A percentile compares a stretch with the other conserved stretches of the same genome.
These are phyloP conservation scores for Agaricales sp. DNA, from an alignment of 1,284 basidiomycete genomes.

Conservation along the genomic window DNA sequence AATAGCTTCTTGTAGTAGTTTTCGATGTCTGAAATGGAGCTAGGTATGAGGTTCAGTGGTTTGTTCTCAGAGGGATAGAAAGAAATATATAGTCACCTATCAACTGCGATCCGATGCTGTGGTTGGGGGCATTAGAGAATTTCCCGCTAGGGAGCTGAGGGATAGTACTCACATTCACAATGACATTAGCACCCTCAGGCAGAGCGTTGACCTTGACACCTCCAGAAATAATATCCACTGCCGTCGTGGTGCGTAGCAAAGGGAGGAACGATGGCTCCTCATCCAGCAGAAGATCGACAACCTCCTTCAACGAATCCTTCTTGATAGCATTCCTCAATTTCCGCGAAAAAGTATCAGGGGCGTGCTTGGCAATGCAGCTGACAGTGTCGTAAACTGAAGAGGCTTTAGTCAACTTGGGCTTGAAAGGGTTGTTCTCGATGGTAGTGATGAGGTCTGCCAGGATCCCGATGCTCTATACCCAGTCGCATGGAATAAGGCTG, in stretches of 20 bases:
- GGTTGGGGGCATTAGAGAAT: too few relatives aligned
- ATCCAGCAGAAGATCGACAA: slow-evolving; percentile 19
- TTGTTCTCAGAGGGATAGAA: neutral
- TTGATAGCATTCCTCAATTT: slow-evolving; percentile 18
- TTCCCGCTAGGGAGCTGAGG: too few relatives aligned
- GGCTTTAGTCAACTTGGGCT: slow-evolving; percentile 20
- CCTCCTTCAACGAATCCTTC: slow-evolving; percentile 17
- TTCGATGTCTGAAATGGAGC: slow-evolving; percentile 30
- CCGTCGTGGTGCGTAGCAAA: slow-evolving; percentile 35
- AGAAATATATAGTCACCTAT: slow-evolving; percentile 3
- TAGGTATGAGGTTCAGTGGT: slow-evolving; percentile 11
- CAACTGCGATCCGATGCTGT: slow-evolving; percentile 11
- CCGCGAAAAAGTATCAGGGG: slow-evolving; percentile 16
- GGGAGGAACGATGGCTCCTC: slow-evolving; percentile 18
- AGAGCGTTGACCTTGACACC: slow-evolving; percentile 38
- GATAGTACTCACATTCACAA: slow-evolving; percentile 22
- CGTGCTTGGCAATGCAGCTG: slow-evolving; percentile 18
- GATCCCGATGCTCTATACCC: slow-evolving; percentile 45
- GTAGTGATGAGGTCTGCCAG: slow-evolving; percentile 39
- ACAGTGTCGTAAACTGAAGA: slow-evolving; percentile 6
- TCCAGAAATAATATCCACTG: slow-evolving; percentile 34
- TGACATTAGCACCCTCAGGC: slow-evolving; percentile 26
- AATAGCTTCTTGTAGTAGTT: slow-evolving; percentile 29
- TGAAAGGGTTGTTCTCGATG: slow-evolving; percentile 37
- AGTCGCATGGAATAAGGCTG: neutral